Evolutionary conservation across 2,329 filamentous ascomycete species (phyloP), one percentile per base, ranked within the genome.

Genomic region (Cladorrhinum sp.): DNA sequence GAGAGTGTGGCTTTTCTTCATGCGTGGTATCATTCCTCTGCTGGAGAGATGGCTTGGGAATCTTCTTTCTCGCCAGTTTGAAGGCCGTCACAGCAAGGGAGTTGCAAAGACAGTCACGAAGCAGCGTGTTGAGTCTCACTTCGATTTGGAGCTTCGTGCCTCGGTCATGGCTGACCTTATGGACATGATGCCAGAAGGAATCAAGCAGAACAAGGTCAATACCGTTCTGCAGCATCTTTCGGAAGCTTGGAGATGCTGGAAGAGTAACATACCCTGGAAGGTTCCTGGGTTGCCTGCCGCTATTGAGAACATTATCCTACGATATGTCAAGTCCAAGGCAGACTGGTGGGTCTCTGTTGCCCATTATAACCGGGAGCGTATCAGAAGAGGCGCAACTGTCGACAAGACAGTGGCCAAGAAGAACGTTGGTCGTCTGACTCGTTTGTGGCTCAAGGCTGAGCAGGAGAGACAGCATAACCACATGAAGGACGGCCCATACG

Each of bases 151-250:
- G 76, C 86, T 99, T 55, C 91, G 95, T 70, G 96, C 96, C 16
- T 97, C 95, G 0, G 95, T 99, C 66, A 99, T 99, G 93, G 92
- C 93, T 50, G 95, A 99, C 76, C 81, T 99, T 55, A 97, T 97
- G 90, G 95, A 99, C 71, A 99, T 99, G 96, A 99, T 99, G 95
- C 95, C 95, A 0, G 96, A 99, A 74, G 95, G 95, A 67, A 98
- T 99, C 79, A 97, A 97, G 76, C 95, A 99, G 74, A 99, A 95
- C 80, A 99, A 99, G 78, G 92, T 99, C 75, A 96, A 99, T 75
- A 96, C 93, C 1, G 93, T 99, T 50, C 80, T 99, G 57, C 95
- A 98, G 72, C 96, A 99, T 82, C 78, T 99, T 48, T 98, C 93
- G 0, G 95, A 99, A 78, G 95, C 95, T 13, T 99, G 95, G 95